phyloP scores from a whole-genome alignment of 495 filamentous ascomycete genomes.

The Neurospora sp. region DNA sequence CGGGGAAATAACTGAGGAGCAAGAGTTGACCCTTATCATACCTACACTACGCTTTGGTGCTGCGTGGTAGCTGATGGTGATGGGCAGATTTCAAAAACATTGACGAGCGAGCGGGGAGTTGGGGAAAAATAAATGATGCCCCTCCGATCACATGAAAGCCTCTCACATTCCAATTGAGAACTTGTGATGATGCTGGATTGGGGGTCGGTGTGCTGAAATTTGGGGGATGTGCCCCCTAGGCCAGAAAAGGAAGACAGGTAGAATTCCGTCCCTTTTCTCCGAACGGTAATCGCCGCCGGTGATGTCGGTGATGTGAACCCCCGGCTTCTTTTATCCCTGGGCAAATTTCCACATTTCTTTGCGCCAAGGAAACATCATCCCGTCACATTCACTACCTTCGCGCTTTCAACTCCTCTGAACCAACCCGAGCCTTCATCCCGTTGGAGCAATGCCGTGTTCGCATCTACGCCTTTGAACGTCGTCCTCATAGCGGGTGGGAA shows the following conservation, averaged over 20 bases:
- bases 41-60: neutral
- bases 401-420: neutral
- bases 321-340: neutral
- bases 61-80: neutral
- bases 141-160: conserved; percentile 9
- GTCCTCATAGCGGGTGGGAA: neutral
- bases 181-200: neutral
- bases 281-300: conserved; percentile 5
- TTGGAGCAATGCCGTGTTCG: neutral
- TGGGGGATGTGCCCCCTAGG: neutral
- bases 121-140: neutral
- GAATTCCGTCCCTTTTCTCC: conserved; percentile 3
- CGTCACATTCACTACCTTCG: conserved; percentile 1
- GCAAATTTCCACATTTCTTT: neutral
- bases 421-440: neutral
- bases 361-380: conserved; percentile 13
- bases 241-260: neutral
- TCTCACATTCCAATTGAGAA: neutral
- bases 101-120: neutral
- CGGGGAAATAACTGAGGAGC: neutral
- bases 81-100: neutral
- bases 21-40: neutral
- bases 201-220: neutral
- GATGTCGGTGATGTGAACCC: conserved; percentile 5
- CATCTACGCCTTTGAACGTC: neutral